A percentile compares a stretch with the other conserved stretches of the same genome.
Evolutionary conservation across 148 eudicot species (phyloP).

Genomic region (Heliamphora exappendiculata): DNA sequence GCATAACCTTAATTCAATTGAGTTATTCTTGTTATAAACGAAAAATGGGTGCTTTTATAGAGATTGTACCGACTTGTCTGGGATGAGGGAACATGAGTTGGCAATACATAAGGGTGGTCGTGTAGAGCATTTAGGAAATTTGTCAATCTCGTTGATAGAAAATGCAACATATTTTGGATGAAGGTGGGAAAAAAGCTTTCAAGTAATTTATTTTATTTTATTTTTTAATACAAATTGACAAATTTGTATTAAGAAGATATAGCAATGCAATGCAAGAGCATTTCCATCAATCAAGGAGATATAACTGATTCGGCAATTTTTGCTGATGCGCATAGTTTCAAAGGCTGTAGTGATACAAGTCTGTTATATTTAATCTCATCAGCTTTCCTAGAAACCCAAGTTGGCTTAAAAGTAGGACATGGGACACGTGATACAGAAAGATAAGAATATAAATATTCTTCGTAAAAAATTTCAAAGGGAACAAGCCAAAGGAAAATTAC

Average conservation of each 20-base stretch:
- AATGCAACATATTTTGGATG: neutral
- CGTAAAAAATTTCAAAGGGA: neutral
- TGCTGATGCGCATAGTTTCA: neutral
- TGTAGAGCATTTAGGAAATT: neutral
- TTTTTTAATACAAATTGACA: neutral
- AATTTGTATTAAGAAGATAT: neutral
- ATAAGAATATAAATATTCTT: neutral
- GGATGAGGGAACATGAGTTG: neutral
- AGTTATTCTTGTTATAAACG: neutral
- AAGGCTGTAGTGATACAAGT: neutral
- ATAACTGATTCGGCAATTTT: neutral
- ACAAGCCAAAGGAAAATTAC: constrained; percentile 26
- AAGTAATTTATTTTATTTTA: neutral
- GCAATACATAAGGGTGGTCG: neutral
- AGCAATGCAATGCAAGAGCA: neutral
- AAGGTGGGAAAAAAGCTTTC: neutral
- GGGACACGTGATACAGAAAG: neutral
- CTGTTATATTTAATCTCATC: neutral
- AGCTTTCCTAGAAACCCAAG: neutral
- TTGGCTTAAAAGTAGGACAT: neutral
- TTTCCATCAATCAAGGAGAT: neutral
- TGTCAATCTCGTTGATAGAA: neutral
- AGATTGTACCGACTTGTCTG: neutral
- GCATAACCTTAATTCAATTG: neutral
- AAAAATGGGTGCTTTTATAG: neutral